Percentiles rank a stretch among this genome's conserved stretches.
phyloP scores from a whole-genome alignment of 1,139 yeast genomes.

The Nadsonia starkeyi-henricii region DNA sequence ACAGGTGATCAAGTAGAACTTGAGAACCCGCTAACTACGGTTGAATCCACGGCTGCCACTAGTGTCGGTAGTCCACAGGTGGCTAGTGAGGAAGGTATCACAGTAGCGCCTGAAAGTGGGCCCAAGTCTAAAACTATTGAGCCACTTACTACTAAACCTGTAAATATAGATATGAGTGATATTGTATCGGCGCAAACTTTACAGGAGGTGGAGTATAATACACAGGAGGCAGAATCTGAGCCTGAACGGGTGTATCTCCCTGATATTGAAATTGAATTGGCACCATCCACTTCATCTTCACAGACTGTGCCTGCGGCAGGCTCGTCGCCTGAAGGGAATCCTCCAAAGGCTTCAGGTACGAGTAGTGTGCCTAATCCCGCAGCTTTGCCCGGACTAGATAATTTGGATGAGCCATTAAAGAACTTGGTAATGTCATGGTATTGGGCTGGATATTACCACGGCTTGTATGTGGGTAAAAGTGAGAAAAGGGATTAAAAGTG shows the following conservation, averaged over 20 bases:
- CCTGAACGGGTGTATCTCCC: conserved; percentile 6
- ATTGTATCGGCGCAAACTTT: not conserved
- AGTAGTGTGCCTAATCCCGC: not conserved
- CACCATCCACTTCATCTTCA: not conserved
- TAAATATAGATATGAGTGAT: not conserved
- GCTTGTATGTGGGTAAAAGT: conserved; percentile 14
- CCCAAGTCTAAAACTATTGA: too few species aligned
- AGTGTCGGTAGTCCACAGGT: too few species aligned
- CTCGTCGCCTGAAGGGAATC: too few species aligned
- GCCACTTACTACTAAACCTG: too few species aligned
- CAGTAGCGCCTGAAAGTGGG: too few species aligned
- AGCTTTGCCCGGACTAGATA: too few species aligned
- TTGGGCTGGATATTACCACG: conserved; percentile 23
- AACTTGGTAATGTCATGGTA: conserved; percentile 21
- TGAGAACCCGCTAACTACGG: too few species aligned
- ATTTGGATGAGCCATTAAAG: conserved; percentile 14
- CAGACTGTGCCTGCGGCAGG: not conserved
- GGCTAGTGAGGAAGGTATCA: too few species aligned
- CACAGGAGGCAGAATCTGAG: conserved; percentile 1
- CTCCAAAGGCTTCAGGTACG: too few species aligned
- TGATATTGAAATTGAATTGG: conserved; percentile 1
- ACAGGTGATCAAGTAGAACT: too few species aligned
- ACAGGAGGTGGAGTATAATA: conserved; percentile 1
- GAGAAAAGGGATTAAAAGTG: conserved; percentile 1
- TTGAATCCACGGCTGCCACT: too few species aligned